Base-by-base conservation (phyloP, 2,329 filamentous ascomycete genomes). In the Paracamarosporium sp. region DNA sequence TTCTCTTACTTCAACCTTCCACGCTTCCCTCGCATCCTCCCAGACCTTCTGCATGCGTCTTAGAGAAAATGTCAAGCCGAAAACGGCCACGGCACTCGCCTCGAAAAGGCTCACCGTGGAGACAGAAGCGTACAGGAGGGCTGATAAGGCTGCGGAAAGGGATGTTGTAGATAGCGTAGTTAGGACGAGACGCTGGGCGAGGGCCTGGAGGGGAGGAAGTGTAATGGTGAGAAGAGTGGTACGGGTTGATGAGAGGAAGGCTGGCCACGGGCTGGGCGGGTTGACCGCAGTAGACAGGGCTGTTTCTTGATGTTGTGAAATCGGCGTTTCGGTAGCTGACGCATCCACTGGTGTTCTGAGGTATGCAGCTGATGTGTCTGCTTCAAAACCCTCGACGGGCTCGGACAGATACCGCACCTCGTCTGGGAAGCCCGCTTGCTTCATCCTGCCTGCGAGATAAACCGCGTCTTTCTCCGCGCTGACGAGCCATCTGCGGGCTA, bases 381-480 rank as follows among this genome's bases (percentile, higher is more conserved):
- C n/a, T 28, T 7, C n/a, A 7, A 11, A 25, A n/a, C n/a, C 36
- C n/a, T 40, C 36, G 17, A 5, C n/a, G 36, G 20, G 22, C 7
- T 17, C 24, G 28, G 36, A 22, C 9, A 44, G 25, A 17, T 20
- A 41, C 22, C 55, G 63, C 1, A 67, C 30, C 11, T 69, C 65
- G 27, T 71, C 67, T 30, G 74, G 71, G 38, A 87, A 78, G 1
- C 87, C 87, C 20, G 86, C 83, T 73, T 90, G 88, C 17, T 86
- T 83, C 66, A 96, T 88, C 46, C 89, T 86, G 1, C 94, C 94
- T 6, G 91, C 86, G 2, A 97, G 84, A 76, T 90, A 96, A 45
- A 97, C 89, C n/a, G 92, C 85, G 53, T 88, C 89, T 66, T 89
- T 88, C 75, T 97, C 93, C 0, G 93, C 89, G 3, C 85, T 85